Conservation (phyloP, 2,329 filamentous ascomycete species). For the Ceratocystis diversiconidia region DNA sequence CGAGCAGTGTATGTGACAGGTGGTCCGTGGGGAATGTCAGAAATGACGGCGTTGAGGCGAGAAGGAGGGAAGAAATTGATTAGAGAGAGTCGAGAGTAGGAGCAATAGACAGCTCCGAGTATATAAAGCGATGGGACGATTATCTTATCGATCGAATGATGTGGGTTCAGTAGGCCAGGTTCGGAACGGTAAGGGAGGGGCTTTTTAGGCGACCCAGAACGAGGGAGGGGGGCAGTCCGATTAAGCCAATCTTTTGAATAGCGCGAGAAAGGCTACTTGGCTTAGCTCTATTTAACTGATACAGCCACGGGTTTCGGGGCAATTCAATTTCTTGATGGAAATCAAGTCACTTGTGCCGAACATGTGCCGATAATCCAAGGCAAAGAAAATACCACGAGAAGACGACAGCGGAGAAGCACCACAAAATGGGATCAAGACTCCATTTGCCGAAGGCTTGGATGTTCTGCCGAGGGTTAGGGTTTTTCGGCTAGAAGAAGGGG, state of each 20-base stretch:
- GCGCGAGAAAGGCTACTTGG: background rate
- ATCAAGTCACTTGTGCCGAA: background rate
- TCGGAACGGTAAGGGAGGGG: background rate
- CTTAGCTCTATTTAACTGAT: background rate
- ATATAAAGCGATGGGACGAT: background rate
- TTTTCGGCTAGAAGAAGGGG: background rate
- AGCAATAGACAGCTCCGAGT: background rate
- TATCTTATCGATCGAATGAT: constrained; percentile 1
- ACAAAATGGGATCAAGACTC: background rate
- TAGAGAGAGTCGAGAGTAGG: background rate
- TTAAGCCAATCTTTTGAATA: background rate
- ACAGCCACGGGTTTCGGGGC: background rate
- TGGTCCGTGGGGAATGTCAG: background rate
- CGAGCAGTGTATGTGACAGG: background rate
- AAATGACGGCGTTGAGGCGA: background rate
- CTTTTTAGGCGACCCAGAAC: background rate
- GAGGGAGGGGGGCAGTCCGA: background rate
- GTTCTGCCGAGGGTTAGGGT: constrained; percentile 4
- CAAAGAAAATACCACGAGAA: background rate
- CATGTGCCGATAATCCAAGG: background rate
- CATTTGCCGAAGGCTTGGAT: background rate
- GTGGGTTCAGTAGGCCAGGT: background rate
- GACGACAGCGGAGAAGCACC: background rate
- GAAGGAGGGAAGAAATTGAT: background rate
- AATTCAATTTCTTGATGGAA: background rate